Evolutionary conservation across 306 rosid genomes (phyloP), one percentile per base, ranked within the genome.

Genomic region (Dalbergia oliveri): DNA sequence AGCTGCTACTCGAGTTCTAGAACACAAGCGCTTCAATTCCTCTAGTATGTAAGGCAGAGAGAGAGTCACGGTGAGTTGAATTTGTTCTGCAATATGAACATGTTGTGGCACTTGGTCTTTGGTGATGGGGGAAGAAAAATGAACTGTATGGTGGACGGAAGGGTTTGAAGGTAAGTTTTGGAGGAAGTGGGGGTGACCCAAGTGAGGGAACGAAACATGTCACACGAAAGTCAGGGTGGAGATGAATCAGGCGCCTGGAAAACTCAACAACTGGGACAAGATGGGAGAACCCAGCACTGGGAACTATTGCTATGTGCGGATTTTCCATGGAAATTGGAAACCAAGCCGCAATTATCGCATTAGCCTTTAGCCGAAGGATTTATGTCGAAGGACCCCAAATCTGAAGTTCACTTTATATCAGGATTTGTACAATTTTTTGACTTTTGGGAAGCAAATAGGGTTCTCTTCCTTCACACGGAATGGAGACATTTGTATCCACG

Each of bases 131-230:
- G 82, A 57, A 81, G 80, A 18, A 65, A 44, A 18, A 41, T 57
- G 60, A 35, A 9, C 50, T 54, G 35, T 18, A 54, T 39, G 47
- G 5, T 79, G n/a, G 83, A 9, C 16, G 68, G 84, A n/a, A 66
- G 58, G 5, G 75, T n/a, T 73, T 81, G 50, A 9, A 56, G 43
- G 12, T 53, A 16, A 15, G 79, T 15, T 26, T 54, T 65, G 26
- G 69, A 13, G 63, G 43, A 3, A 0, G 18, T 15, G 0, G 75
- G 11, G 54, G 63, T 26, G 84, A 7, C 0, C 50, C 70, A 33
- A 73, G 12, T n/a, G 61, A 11, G 75, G 84, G 84, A 73, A 73
- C 57, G 33, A 81, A 12, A 11, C 37, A 74, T 12, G 83, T 79
- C 14, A 79, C 3, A 4, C 37, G 72, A 1, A 71, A 45, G 18